Conservation (phyloP, 495 filamentous ascomycete species). For the Halenospora varia region DNA sequence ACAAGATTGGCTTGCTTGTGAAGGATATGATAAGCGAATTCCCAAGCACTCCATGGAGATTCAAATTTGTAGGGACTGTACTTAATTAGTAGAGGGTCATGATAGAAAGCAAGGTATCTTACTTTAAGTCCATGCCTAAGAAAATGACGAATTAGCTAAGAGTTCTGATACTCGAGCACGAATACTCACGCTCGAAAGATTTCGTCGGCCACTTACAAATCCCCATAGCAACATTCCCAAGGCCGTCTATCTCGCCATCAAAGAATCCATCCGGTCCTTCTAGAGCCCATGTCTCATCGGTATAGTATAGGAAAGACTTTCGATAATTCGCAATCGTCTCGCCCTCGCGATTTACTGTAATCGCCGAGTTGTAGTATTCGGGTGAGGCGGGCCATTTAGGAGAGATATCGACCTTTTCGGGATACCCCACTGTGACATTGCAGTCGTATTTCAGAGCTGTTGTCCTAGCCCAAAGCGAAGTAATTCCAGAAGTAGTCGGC, state of each 20-base stretch:
- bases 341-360: constrained; percentile 72
- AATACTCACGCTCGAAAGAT: constrained; percentile 15
- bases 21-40: constrained; percentile 81
- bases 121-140: constrained; percentile 69
- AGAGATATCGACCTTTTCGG: constrained; percentile 59
- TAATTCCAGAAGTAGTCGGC: constrained; percentile 65
- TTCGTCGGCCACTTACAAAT: constrained; percentile 59
- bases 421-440: constrained; percentile 85
- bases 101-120: constrained; percentile 14
- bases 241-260: constrained; percentile 40
- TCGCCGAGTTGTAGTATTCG: constrained; percentile 75
- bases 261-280: constrained; percentile 68
- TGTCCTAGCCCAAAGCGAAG: constrained; percentile 73
- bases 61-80: constrained; percentile 67
- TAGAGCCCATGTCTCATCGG: constrained; percentile 85
- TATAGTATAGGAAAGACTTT: constrained; percentile 86
- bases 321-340: constrained; percentile 77
- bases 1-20: constrained; percentile 63
- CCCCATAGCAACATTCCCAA: constrained; percentile 70
- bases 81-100: constrained; percentile 4
- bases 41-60: constrained; percentile 72
- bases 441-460: constrained; percentile 70
- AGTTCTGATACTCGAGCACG: neutral
- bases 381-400: constrained; percentile 35
- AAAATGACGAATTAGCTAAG: constrained; percentile 8